These are phyloP conservation scores for Arachis stenosperma DNA, from an alignment of 306 rosid species.

Conservation along the genomic window DNA sequence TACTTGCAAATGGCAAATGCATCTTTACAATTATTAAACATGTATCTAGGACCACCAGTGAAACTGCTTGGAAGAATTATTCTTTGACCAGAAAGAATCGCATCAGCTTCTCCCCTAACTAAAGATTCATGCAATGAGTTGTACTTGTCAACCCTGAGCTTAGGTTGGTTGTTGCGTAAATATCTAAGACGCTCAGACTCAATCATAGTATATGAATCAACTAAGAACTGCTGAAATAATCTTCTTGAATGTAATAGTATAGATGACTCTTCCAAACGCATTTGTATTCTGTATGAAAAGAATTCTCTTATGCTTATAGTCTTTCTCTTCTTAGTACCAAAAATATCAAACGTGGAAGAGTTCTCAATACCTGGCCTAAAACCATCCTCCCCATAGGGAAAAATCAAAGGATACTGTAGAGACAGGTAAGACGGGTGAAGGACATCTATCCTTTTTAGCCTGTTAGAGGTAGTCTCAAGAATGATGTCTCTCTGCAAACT, in stretches of 20 bases:
- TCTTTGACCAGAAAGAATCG: no score
- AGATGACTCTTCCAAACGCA: no score
- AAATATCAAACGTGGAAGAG: no score
- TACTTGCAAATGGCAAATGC: no score
- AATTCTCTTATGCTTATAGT: no score
- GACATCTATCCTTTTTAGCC: not conserved
- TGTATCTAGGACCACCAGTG: not conserved
- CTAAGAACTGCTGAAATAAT: not conserved
- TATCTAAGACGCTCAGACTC: not conserved
- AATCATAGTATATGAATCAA: not conserved
- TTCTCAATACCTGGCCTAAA: not conserved
- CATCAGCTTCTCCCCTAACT: not conserved
- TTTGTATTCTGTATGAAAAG: no score
- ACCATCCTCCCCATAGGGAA: not conserved
- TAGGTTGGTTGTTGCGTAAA: not conserved
- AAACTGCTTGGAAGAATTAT: not conserved
- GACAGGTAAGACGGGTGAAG: not conserved
- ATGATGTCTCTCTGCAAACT: not conserved
- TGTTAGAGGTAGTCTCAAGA: not conserved
- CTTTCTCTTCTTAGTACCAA: no score
- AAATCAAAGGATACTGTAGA: not conserved
- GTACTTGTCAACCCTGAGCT: not conserved
- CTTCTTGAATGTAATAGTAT: not conserved
- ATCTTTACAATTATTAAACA: no score
- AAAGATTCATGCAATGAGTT: not conserved